Conservation (phyloP, 768 basidiomycete genomes). For the Amanita rimosa region DNA sequence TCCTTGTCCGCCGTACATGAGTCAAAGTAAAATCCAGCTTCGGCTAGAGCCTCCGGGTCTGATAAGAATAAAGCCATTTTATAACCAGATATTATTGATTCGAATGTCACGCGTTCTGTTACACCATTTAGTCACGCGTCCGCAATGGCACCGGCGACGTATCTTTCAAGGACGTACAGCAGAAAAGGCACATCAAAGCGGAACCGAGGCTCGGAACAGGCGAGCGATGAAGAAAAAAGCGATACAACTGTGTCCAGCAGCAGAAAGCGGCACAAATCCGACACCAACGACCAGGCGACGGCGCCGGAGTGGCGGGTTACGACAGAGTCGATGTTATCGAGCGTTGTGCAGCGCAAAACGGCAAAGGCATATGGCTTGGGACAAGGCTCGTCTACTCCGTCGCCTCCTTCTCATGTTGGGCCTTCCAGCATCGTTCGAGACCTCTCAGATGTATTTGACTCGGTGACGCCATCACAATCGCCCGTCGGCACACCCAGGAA, state of each 20-base stretch:
- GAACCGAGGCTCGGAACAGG: constrained; percentile 8
- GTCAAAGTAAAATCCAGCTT: constrained; percentile 83
- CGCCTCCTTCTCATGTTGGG: not conserved
- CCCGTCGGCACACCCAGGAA: constrained; percentile 25
- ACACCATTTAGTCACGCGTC: constrained; percentile 7
- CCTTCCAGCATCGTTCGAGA: constrained; percentile 25
- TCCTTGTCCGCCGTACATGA: constrained; percentile 54
- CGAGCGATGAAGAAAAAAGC: not conserved
- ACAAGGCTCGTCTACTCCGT: not conserved
- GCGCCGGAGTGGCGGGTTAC: not conserved
- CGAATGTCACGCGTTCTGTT: constrained; percentile 21
- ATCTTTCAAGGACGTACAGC: constrained; percentile 25
- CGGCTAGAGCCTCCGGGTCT: constrained; percentile 65
- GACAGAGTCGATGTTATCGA: not conserved
- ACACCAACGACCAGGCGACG: not conserved
- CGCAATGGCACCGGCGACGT: constrained; percentile 6
- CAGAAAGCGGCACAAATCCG: constrained; percentile 4
- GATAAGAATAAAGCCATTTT: constrained; percentile 78
- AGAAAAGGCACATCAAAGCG: constrained; percentile 18
- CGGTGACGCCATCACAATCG: constrained; percentile 17
- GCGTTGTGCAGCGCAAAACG: not conserved
- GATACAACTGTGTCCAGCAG: not conserved
- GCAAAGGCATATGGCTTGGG: not conserved
- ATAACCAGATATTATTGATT: too few relatives aligned
- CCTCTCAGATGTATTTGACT: constrained; percentile 34